Conservation (phyloP, 1,284 basidiomycete genomes). For the Phellinidium pouzarii region DNA sequence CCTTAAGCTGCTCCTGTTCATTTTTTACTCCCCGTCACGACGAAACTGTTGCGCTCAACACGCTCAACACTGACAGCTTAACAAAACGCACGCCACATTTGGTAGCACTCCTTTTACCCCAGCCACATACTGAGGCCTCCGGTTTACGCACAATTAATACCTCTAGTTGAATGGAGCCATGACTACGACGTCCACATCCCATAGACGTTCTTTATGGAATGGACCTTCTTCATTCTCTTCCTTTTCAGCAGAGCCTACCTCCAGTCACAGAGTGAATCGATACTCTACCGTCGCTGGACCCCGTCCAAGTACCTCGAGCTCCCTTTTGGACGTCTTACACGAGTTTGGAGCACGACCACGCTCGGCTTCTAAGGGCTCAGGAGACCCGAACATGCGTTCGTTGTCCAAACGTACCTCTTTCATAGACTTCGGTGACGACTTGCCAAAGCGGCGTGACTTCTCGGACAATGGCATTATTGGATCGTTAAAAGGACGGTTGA, state of each 20-base stretch:
- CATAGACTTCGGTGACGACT: conserved; percentile 11
- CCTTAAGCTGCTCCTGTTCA: background rate
- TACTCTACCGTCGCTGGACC: conserved; percentile 6
- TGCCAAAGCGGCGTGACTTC: background rate
- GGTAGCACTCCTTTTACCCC: background rate
- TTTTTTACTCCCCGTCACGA: too few species aligned
- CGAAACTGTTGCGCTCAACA: too few species aligned
- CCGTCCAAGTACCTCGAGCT: conserved; percentile 2
- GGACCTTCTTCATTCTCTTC: conserved; percentile 9
- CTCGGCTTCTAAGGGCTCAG: conserved; percentile 5
- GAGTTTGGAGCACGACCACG: conserved; percentile 8
- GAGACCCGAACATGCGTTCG: background rate
- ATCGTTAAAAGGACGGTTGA: conserved; percentile 14
- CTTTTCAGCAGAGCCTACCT: background rate
- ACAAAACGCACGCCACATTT: background rate
- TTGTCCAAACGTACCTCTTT: conserved; percentile 12
- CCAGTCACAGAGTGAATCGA: background rate
- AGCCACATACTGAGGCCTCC: background rate
- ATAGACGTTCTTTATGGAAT: conserved; percentile 9
- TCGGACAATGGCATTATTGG: conserved; percentile 6
- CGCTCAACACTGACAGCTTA: background rate
- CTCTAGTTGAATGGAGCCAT: conserved; percentile 7
- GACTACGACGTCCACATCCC: conserved; percentile 2
- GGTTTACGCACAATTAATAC: background rate
- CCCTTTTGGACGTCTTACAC: background rate